A percentile compares a stretch with the other conserved stretches of the same genome.
phyloP scores from a whole-genome alignment of 2,329 filamentous ascomycete species.

The Alternaria brassicae region DNA sequence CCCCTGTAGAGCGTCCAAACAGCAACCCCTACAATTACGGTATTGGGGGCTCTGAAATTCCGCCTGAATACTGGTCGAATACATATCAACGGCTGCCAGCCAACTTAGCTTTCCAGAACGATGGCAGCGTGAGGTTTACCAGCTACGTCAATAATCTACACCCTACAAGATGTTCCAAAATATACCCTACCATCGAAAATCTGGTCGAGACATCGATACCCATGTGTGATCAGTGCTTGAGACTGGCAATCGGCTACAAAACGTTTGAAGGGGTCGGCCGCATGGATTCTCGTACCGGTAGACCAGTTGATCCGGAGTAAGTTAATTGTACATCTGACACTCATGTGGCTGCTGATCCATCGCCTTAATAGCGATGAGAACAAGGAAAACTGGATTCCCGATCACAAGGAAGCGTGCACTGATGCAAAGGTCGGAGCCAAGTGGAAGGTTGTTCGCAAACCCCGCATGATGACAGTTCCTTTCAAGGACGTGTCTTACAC shows the following conservation, averaged over 20 bases:
- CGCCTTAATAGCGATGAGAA: conserved; percentile 22
- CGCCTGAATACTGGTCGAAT: conserved; percentile 28
- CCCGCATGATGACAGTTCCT: conserved; percentile 17
- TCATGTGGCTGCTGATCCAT: background rate
- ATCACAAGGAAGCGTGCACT: conserved; percentile 4
- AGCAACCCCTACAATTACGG: conserved; percentile 2
- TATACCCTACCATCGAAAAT: conserved; percentile 31
- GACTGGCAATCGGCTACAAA: background rate
- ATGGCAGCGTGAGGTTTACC: conserved; percentile 49
- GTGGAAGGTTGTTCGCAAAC: conserved; percentile 28
- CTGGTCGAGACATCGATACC: conserved; percentile 30
- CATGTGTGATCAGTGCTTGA: conserved; percentile 33
- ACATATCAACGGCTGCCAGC: conserved; percentile 60
- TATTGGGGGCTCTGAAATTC: conserved; percentile 8
- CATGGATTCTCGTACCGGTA: conserved; percentile 10
- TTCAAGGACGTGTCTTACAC: conserved; percentile 26
- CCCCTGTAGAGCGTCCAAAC: background rate
- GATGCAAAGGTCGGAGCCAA: conserved; percentile 16
- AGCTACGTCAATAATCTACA: conserved; percentile 65
- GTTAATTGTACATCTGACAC: background rate
- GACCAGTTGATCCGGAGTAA: conserved; percentile 1
- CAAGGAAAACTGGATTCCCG: conserved; percentile 22
- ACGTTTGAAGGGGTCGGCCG: conserved; percentile 19
- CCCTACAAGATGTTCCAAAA: conserved; percentile 41
- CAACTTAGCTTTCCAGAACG: conserved; percentile 54